Evolutionary conservation across 495 filamentous ascomycete genomes (phyloP).

Genomic region (Hypoxylon rickii): DNA sequence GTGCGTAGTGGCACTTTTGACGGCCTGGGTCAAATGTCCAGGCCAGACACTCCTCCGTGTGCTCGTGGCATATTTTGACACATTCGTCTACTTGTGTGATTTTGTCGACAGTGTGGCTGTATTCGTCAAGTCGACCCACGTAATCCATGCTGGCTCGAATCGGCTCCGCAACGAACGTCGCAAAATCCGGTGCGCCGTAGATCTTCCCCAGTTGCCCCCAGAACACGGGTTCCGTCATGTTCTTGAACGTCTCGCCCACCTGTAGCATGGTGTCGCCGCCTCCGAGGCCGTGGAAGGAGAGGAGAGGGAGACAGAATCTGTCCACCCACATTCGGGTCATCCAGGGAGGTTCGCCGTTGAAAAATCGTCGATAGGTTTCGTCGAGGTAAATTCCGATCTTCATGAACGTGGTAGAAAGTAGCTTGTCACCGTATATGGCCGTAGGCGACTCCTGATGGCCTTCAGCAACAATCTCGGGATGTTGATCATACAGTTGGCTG

Average conservation of each 20-base stretch:
- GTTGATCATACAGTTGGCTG: conserved; percentile 37
- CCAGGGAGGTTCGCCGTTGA: conserved; percentile 51
- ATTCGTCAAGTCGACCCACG: conserved; percentile 44
- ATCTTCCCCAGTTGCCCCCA: conserved; percentile 49
- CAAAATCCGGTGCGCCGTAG: conserved; percentile 40
- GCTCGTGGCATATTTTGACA: conserved; percentile 37
- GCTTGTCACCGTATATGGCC: conserved; percentile 49
- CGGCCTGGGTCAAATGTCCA: conserved; percentile 48
- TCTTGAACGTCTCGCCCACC: conserved; percentile 42
- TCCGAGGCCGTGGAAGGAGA: conserved; percentile 48
- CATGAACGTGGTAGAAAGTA: conserved; percentile 48
- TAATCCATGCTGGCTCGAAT: conserved; percentile 43
- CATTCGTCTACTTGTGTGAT: conserved; percentile 39
- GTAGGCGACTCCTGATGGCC: conserved; percentile 44
- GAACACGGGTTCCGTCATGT: conserved; percentile 39
- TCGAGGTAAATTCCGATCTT: conserved; percentile 48
- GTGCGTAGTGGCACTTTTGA: conserved; percentile 41
- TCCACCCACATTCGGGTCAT: conserved; percentile 47
- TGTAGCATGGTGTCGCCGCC: conserved; percentile 40
- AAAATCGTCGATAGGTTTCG: conserved; percentile 49
- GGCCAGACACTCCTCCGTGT: conserved; percentile 41
- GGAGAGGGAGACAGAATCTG: conserved; percentile 46
- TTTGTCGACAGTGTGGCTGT: conserved; percentile 35
- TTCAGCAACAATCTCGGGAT: conserved; percentile 37
- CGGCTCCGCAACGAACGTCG: conserved; percentile 34